These are phyloP conservation scores for Cyberlindnera americana DNA, from an alignment of 805 yeast species.

Conservation along the genomic window DNA sequence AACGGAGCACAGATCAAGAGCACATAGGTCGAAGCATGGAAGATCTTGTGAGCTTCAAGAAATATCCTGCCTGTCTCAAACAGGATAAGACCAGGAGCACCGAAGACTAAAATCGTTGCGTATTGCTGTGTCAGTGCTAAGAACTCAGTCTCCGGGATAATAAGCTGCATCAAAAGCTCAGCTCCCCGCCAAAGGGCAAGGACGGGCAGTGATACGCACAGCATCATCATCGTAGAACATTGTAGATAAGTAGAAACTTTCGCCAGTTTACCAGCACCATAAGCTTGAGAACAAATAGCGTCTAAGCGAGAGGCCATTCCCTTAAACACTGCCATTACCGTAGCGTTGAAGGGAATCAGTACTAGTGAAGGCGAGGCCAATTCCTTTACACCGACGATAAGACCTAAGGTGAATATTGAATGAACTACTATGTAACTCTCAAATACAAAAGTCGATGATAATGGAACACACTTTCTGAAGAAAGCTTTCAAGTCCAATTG, in stretches of 20 bases:
- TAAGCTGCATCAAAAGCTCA: slow-evolving; percentile 37
- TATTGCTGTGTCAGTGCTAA: slow-evolving; percentile 49
- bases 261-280: slow-evolving; percentile 55
- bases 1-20: slow-evolving; percentile 65
- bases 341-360: slow-evolving; percentile 64
- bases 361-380: slow-evolving; percentile 71
- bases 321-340: slow-evolving; percentile 56
- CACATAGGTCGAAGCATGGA: slow-evolving; percentile 70
- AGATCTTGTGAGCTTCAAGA: slow-evolving; percentile 74
- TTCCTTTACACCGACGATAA: slow-evolving; percentile 59
- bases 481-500: slow-evolving; percentile 33
- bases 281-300: slow-evolving; percentile 72
- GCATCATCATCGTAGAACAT: slow-evolving; percentile 52
- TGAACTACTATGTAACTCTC: slow-evolving; percentile 62
- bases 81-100: slow-evolving; percentile 66
- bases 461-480: slow-evolving; percentile 48
- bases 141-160: slow-evolving; percentile 49
- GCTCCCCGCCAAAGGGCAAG: slow-evolving; percentile 55
- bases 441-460: slow-evolving; percentile 56
- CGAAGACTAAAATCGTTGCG: slow-evolving; percentile 53
- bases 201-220: slow-evolving; percentile 49
- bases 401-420: slow-evolving; percentile 62
- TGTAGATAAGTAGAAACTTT: slow-evolving; percentile 62
- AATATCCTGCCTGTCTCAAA: slow-evolving; percentile 78
- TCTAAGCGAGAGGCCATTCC: slow-evolving; percentile 71